Evolutionary conservation across 2,329 filamentous ascomycete species (phyloP).

Genomic region (Calycina herbarum): DNA sequence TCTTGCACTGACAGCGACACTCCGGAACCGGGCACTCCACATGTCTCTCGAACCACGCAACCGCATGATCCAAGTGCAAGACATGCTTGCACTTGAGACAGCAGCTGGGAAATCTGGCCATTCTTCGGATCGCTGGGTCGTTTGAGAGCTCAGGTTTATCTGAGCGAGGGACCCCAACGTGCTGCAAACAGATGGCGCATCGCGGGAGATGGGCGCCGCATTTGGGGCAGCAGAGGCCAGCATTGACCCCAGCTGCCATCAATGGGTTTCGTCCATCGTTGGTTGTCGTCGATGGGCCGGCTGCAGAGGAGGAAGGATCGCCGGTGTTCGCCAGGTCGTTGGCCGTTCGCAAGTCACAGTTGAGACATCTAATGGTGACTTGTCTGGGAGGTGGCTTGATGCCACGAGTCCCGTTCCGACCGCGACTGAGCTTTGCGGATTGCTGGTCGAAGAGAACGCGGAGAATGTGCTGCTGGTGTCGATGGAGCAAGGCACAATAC

Average conservation of each 20-base stretch:
- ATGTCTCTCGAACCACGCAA: constrained; percentile 65
- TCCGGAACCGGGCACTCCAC: constrained; percentile 68
- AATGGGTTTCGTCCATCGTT: constrained; percentile 51
- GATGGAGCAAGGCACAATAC: constrained; percentile 71
- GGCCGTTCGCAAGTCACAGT: constrained; percentile 65
- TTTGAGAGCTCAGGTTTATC: constrained; percentile 54
- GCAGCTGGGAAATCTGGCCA: constrained; percentile 65
- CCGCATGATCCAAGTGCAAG: constrained; percentile 65
- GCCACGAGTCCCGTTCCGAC: constrained; percentile 61
- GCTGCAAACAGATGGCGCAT: constrained; percentile 67
- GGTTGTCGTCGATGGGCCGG: constrained; percentile 25
- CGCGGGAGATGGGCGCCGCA: constrained; percentile 67
- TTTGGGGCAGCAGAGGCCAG: constrained; percentile 64
- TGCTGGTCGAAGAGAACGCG: constrained; percentile 60
- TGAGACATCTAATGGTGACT: constrained; percentile 73
- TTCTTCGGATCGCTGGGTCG: constrained; percentile 47
- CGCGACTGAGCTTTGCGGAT: constrained; percentile 64
- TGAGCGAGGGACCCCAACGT: constrained; percentile 63
- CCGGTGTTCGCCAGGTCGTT: constrained; percentile 39
- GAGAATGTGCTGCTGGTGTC: constrained; percentile 71
- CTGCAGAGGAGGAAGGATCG: constrained; percentile 17
- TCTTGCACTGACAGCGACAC: constrained; percentile 60
- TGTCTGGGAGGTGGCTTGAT: constrained; percentile 67
- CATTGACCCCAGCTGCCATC: constrained; percentile 55
- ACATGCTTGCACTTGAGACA: constrained; percentile 69